These are phyloP conservation scores for Penicillium crustosum DNA, from an alignment of 2,329 filamentous ascomycete genomes.

Conservation along the genomic window DNA sequence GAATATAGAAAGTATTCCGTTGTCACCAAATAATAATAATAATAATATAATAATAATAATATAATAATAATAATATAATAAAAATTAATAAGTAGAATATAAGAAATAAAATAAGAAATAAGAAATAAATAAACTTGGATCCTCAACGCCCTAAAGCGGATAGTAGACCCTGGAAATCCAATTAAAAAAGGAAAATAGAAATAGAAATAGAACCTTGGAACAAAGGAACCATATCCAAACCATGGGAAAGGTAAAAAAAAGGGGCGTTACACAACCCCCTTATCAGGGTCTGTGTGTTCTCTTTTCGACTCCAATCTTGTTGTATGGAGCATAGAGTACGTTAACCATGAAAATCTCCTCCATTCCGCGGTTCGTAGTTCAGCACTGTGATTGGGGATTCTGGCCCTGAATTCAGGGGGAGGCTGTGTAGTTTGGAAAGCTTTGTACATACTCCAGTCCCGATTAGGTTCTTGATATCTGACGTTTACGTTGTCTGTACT, in stretches of 20 bases:
- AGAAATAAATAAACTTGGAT: conserved; percentile 14
- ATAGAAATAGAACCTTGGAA: neutral
- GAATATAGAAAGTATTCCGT: neutral
- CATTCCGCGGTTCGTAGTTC: conserved; percentile 17
- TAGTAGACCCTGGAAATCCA: conserved; percentile 23
- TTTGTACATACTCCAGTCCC: conserved; percentile 7
- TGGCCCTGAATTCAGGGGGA: conserved; percentile 24
- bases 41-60: too few relatives aligned
- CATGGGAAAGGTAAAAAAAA: conserved; percentile 8
- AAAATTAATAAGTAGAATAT: neutral
- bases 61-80: neutral
- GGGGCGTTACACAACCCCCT: conserved; percentile 11
- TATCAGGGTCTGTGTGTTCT: conserved; percentile 21
- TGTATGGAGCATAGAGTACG: neutral
- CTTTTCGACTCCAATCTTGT: neutral
- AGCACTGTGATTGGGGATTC: conserved; percentile 6
- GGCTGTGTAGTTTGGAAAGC: conserved; percentile 22
- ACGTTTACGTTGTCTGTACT: neutral
- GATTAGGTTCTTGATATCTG: neutral
- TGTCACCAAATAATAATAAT: too few relatives aligned
- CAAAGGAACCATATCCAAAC: neutral
- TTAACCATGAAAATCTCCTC: conserved; percentile 4
- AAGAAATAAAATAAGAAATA: conserved; percentile 7
- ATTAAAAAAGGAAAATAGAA: neutral
- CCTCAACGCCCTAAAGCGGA: conserved; percentile 11